phyloP scores from a whole-genome alignment of 768 basidiomycete species.

The Cyclocybe cylindracea region DNA sequence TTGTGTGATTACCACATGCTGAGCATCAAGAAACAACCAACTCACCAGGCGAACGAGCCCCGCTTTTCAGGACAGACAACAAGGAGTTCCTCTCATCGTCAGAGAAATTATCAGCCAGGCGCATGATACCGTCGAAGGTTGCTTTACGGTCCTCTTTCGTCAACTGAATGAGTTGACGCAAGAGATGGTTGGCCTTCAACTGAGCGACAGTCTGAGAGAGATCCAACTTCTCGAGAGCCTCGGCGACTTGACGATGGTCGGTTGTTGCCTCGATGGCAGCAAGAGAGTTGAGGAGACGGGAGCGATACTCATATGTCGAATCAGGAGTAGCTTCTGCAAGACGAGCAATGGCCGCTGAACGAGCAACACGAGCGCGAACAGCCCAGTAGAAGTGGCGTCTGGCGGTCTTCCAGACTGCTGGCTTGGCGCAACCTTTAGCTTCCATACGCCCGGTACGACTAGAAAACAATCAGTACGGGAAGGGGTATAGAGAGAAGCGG shows the following conservation, averaged over 20 bases:
- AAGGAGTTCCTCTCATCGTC: slow-evolving; percentile 71
- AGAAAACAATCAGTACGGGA: slow-evolving; percentile 12
- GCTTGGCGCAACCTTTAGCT: slow-evolving; percentile 92
- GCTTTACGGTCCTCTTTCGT: slow-evolving; percentile 78
- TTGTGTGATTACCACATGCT: slow-evolving; percentile 3
- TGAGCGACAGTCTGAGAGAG: slow-evolving; percentile 60
- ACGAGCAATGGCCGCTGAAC: slow-evolving; percentile 60
- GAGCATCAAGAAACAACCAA: slow-evolving; percentile 9
- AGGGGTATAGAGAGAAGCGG: slow-evolving; percentile 1
- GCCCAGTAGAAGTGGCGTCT: slow-evolving; percentile 95
- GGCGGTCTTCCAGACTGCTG: slow-evolving; percentile 85
- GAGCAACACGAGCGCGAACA: slow-evolving; percentile 78
- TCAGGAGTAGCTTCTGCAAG: slow-evolving; percentile 75
- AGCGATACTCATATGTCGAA: slow-evolving; percentile 65
- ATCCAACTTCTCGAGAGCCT: slow-evolving; percentile 72
- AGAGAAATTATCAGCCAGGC: slow-evolving; percentile 70
- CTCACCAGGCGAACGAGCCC: slow-evolving; percentile 60
- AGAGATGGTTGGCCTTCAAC: slow-evolving; percentile 69
- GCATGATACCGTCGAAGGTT: slow-evolving; percentile 70
- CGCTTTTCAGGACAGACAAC: slow-evolving; percentile 59
- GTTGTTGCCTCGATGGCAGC: slow-evolving; percentile 53
- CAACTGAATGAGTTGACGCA: slow-evolving; percentile 64
- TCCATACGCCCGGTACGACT: slow-evolving; percentile 96
- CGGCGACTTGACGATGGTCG: slow-evolving; percentile 58
- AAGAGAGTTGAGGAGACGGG: slow-evolving; percentile 62